Percentiles rank a stretch among this genome's conserved stretches.
phyloP scores from a whole-genome alignment of 1,139 yeast genomes.

The Casaregolazyma lundiana region DNA sequence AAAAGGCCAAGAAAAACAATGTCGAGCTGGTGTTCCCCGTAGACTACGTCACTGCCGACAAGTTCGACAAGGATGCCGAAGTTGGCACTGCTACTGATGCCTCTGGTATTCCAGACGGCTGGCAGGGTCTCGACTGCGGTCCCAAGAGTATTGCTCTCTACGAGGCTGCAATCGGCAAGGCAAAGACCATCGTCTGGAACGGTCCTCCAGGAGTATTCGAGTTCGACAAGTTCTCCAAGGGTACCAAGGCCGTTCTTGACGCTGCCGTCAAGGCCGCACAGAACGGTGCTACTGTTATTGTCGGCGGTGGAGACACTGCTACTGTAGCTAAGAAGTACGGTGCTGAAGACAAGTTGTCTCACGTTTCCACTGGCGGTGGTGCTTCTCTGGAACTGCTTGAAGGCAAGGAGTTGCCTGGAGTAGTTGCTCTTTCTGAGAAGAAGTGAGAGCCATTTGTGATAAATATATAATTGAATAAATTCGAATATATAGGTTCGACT shows the following conservation, averaged over 20 bases:
- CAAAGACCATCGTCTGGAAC: conserved; percentile 98
- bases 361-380: conserved; percentile 99
- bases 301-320: conserved; percentile 99
- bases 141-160: conserved; percentile 76
- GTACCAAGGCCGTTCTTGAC: conserved; percentile 84
- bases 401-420: conserved; percentile 98
- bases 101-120: conserved; percentile 85
- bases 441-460: conserved; percentile 19
- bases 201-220: conserved; percentile 99
- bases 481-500: too few species aligned
- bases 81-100: conserved; percentile 75
- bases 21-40: conserved; percentile 90
- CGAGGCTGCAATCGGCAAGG: conserved; percentile 73
- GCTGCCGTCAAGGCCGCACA: conserved; percentile 82
- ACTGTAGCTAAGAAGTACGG: conserved; percentile 98
- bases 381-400: conserved; percentile 96
- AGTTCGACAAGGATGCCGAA: conserved; percentile 84
- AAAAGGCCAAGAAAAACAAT: conserved; percentile 89
- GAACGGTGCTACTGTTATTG: conserved; percentile 88
- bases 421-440: conserved; percentile 75
- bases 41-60: conserved; percentile 91
- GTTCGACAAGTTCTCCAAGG: conserved; percentile 81
- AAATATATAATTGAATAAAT: neutral
- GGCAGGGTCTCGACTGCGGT: conserved; percentile 96
- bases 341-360: conserved; percentile 89